phyloP scores from a whole-genome alignment of 208 protist species.

The Wallacemonas sp. region DNA sequence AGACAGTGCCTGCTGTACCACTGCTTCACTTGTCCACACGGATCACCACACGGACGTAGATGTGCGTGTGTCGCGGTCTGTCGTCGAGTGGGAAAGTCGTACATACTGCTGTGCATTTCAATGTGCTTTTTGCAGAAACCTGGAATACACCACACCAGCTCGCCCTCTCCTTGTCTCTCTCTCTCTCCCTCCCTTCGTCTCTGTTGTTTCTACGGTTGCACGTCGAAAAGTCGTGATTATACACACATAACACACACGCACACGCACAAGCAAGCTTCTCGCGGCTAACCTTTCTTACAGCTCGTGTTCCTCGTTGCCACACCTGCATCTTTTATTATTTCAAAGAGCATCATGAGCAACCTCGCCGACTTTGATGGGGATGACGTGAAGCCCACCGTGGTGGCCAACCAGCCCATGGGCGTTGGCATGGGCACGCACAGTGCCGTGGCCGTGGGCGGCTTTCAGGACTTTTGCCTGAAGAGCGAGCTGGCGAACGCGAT shows the following conservation, averaged over 20 bases:
- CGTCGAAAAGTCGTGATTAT: no score
- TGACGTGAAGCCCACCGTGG: slow-evolving; percentile 77
- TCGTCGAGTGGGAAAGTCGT: no score
- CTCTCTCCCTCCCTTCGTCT: slow-evolving; percentile 13
- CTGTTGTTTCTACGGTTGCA: slow-evolving; percentile 8
- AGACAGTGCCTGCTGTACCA: no score
- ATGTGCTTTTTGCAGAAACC: no score
- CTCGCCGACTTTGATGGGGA: slow-evolving; percentile 92
- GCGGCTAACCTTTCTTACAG: slow-evolving; percentile 13
- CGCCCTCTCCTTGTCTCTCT: background rate
- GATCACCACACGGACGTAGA: no score
- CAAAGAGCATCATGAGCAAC: slow-evolving; percentile 66
- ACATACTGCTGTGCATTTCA: no score
- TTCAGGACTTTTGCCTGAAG: slow-evolving; percentile 99
- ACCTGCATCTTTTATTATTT: slow-evolving; percentile 13
- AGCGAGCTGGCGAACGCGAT: slow-evolving; percentile 98
- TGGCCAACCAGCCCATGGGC: slow-evolving; percentile 64
- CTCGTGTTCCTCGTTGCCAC: background rate
- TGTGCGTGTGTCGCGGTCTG: no score
- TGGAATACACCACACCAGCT: background rate
- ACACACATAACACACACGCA: no score
- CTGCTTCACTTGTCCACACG: no score
- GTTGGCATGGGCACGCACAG: slow-evolving; percentile 88
- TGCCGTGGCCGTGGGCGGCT: slow-evolving; percentile 94
- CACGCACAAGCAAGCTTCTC: slow-evolving; percentile 12